These are phyloP conservation scores for Closterium sp. DNA, from an alignment of 139 green algal genomes.

Conservation along the genomic window DNA sequence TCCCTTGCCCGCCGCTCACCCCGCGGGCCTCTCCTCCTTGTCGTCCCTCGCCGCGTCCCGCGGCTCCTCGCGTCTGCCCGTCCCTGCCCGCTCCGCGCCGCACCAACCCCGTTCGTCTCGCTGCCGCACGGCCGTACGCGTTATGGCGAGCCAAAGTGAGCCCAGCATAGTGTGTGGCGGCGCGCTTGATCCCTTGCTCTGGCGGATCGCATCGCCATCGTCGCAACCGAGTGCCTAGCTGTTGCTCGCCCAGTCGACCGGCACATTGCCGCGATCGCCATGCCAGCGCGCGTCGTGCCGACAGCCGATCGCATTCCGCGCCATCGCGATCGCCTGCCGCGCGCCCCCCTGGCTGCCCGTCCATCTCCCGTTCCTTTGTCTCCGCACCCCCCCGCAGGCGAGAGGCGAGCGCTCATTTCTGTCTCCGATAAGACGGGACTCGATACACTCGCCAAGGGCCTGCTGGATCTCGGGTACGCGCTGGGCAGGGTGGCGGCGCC, in stretches of 20 bases:
- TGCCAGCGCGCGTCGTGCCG: neutral
- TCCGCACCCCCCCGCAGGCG: neutral
- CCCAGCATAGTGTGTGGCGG: neutral
- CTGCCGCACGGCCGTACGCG: neutral
- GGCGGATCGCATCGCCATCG: neutral
- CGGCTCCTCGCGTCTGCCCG: neutral
- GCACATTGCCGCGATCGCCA: neutral
- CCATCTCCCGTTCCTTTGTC: neutral
- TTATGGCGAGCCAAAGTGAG: neutral
- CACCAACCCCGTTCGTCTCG: neutral
- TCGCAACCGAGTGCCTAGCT: neutral
- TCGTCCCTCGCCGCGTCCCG: neutral
- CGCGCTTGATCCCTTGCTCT: too few relatives aligned
- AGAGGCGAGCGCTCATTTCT: slow-evolving; percentile 20
- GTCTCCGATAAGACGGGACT: slow-evolving; percentile 29
- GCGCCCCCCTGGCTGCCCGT: too few relatives aligned
- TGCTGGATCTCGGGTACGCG: slow-evolving; percentile 16
- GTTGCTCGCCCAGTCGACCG: neutral
- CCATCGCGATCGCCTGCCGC: neutral
- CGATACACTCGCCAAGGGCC: slow-evolving; percentile 9
- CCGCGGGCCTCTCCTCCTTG: neutral
- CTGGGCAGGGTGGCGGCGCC: neutral
- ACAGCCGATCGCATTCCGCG: neutral
- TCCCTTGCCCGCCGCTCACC: too few relatives aligned
- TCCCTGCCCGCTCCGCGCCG: neutral